Base-by-base conservation (phyloP, 2,329 filamentous ascomycete species). In the Nigrospora osmanthi region DNA sequence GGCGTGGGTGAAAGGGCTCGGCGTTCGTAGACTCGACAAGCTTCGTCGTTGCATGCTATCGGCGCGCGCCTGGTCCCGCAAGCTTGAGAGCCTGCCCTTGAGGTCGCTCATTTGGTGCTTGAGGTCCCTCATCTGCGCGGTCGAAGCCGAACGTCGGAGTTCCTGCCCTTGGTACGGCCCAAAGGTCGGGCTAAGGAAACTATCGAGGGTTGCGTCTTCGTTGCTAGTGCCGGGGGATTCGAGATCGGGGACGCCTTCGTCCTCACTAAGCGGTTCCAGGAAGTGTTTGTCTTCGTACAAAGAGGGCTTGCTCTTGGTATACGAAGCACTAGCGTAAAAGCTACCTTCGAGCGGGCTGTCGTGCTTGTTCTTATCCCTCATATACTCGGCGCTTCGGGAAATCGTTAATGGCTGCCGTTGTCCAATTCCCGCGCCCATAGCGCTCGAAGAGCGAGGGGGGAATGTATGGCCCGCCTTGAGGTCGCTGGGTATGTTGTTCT, bases 41-140 rank as follows among this genome's bases (percentile, higher is more conserved):
- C 87, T 95, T 45, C 83, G 78, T 42, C 89, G 78, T 56, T 87
- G 83, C 55, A 94, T 64, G 54, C 78, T 89, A 54, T 95, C 89
- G 47, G 85, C 86, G 16, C 85, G 79, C 0, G 87, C 85, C 54
- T 88, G 83, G 50, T 89, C 81, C 54, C 87, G 85, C 36, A 95
- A 65, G 14, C 73, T 85, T 2, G 88, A 90, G 33, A 95, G 89
- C 56, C 89, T 88, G 48, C 86, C 87, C 58, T 89, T 90, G 39
- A 95, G 72, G 43, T 86, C 88, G 45, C 85, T 82, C 78, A 95
- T 87, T 60, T 95, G 89, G 52, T 89, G 84, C 48, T 88, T 87
- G 37, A 95, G 70, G 42, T 78, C 77, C 10, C 83, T 80, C 58
- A 87, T 80, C 57, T 87, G 83, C 13, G 83, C 75, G n/a, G 81